These are phyloP conservation scores for Thelonectria rubi DNA, from an alignment of 2,329 filamentous ascomycete species.

Conservation along the genomic window DNA sequence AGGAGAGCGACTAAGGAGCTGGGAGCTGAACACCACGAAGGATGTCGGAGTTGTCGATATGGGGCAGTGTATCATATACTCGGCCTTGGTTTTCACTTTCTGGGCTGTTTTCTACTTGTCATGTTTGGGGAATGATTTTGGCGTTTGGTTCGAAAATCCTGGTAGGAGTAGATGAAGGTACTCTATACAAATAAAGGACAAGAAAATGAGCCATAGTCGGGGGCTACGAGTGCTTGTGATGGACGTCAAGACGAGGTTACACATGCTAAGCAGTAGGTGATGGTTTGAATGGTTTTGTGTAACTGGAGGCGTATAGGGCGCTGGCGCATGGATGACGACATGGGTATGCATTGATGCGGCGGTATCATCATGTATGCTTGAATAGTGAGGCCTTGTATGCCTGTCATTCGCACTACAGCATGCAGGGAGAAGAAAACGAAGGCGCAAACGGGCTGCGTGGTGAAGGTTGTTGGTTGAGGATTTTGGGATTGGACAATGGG, in stretches of 20 bases:
- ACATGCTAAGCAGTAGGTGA: no score
- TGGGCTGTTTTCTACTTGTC: conserved; percentile 32
- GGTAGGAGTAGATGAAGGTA: conserved; percentile 44
- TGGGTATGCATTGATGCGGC: conserved; percentile 11
- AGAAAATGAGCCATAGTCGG: conserved; percentile 34
- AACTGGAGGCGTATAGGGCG: not conserved
- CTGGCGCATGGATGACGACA: not conserved
- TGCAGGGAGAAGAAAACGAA: no score
- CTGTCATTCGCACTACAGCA: not conserved
- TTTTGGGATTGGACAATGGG: no score
- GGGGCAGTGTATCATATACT: conserved; percentile 42
- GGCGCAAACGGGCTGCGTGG: no score
- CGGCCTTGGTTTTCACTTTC: conserved; percentile 30
- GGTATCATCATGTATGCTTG: no score
- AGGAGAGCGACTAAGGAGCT: conserved; percentile 59
- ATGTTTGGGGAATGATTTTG: conserved; percentile 36
- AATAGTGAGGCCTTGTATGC: not conserved
- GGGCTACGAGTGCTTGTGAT: no score
- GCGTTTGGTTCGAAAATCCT: conserved; percentile 45
- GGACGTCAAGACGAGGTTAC: not conserved
- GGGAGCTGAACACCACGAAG: conserved; percentile 34
- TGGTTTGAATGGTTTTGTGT: no score
- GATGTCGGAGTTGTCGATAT: conserved; percentile 38
- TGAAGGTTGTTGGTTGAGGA: no score
- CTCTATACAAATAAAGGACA: conserved; percentile 42